phyloP scores from a whole-genome alignment of 2,329 filamentous ascomycete genomes.

The Xylaria sp. region DNA sequence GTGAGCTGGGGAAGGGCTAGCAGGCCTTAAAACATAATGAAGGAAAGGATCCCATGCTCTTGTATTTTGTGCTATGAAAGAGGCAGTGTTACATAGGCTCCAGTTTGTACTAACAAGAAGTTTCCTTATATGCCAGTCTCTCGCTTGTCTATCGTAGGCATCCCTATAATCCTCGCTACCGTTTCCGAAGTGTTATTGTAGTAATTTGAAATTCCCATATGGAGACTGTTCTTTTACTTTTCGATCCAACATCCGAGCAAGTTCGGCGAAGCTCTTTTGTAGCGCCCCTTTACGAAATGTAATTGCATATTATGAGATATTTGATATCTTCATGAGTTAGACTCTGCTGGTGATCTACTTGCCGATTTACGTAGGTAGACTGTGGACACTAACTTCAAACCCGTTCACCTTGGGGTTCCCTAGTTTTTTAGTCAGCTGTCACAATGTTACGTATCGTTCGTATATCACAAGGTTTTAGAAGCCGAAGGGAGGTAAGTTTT shows the following conservation, averaged over 20 bases:
- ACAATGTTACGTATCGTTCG: background rate
- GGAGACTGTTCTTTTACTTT: background rate
- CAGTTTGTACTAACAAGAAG: slow-evolving; percentile 45
- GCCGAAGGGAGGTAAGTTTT: background rate
- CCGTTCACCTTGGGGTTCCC: background rate
- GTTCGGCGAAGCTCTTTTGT: background rate
- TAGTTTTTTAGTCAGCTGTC: background rate
- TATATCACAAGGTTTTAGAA: slow-evolving; percentile 30
- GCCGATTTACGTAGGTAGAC: background rate
- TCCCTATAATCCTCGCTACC: background rate
- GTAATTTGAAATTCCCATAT: background rate
- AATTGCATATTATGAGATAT: no score
- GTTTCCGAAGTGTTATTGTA: background rate
- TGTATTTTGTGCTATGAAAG: slow-evolving; percentile 45
- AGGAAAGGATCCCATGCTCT: slow-evolving; percentile 39
- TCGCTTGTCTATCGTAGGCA: background rate
- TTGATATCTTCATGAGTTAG: no score
- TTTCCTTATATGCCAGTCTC: slow-evolving; percentile 39
- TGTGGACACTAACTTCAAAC: background rate
- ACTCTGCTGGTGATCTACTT: no score
- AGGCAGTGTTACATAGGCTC: slow-evolving; percentile 46
- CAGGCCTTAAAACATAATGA: slow-evolving; percentile 37
- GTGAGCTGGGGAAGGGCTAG: slow-evolving; percentile 30
- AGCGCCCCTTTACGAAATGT: background rate
- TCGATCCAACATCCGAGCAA: background rate